These are phyloP conservation scores for Diutina sp. DNA, from an alignment of 1,139 yeast species.

Conservation along the genomic window DNA sequence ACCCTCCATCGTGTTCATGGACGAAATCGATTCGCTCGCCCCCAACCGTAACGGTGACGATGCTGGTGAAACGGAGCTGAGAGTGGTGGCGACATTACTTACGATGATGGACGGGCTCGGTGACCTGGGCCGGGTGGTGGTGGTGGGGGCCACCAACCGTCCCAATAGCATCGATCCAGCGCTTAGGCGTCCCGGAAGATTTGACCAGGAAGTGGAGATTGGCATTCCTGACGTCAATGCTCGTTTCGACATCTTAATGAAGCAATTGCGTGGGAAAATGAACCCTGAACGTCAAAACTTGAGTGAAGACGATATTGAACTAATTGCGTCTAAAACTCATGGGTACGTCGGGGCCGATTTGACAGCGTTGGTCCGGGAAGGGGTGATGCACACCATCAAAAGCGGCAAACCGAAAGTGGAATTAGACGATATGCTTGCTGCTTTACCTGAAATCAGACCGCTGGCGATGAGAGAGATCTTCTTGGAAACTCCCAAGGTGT, in stretches of 20 bases:
- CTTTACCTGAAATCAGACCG: constrained; percentile 73
- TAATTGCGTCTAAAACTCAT: constrained; percentile 53
- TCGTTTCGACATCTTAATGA: constrained; percentile 46
- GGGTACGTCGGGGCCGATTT: constrained; percentile 84
- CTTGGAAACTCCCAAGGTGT: constrained; percentile 85
- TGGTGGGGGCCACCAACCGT: constrained; percentile 73
- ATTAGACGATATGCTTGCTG: constrained; percentile 45
- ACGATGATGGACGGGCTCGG: constrained; percentile 89
- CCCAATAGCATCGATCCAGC: constrained; percentile 64
- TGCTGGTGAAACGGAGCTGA: constrained; percentile 75
- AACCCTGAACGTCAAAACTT: constrained; percentile 40
- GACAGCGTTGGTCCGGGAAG: constrained; percentile 75
- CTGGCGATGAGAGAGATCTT: constrained; percentile 96
- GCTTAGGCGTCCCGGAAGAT: constrained; percentile 53
- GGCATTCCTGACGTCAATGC: constrained; percentile 68
- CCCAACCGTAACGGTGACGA: constrained; percentile 77
- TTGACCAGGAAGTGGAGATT: constrained; percentile 76
- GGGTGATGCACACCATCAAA: constrained; percentile 74
- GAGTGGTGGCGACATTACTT: constrained; percentile 80
- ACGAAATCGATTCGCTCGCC: constrained; percentile 84
- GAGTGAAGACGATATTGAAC: constrained; percentile 35
- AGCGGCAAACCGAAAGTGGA: constrained; percentile 32
- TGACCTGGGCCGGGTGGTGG: constrained; percentile 53
- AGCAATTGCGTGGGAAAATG: constrained; percentile 48
- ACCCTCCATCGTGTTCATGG: constrained; percentile 79